Conservation (phyloP, 2,329 filamentous ascomycete species). For the Penicillium sp. region DNA sequence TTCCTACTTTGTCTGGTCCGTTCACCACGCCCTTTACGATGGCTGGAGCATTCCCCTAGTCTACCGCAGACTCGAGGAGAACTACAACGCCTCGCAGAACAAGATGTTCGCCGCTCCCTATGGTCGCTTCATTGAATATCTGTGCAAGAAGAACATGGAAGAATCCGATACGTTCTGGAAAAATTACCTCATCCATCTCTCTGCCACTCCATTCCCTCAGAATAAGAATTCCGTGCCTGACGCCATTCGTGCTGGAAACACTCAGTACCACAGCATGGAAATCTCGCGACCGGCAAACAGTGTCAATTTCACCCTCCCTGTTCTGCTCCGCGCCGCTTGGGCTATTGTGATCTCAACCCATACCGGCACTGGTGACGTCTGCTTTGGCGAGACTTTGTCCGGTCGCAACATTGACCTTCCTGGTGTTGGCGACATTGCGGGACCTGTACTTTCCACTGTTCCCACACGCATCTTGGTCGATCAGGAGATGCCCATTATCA, state of each 20-base stretch:
- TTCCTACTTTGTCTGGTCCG: conserved; percentile 51
- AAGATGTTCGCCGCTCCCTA: conserved; percentile 26
- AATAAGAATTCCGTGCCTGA: conserved; percentile 25
- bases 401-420: conserved; percentile 56
- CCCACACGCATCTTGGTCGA: conserved; percentile 46
- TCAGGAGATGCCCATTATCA: conserved; percentile 37
- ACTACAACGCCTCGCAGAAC: conserved; percentile 28
- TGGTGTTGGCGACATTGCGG: conserved; percentile 53
- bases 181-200: conserved; percentile 31
- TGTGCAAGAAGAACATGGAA: conserved; percentile 29
- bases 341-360: conserved; percentile 53
- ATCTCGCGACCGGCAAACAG: conserved; percentile 22
- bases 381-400: conserved; percentile 58
- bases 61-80: conserved; percentile 40
- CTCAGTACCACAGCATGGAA: conserved; percentile 26
- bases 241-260: conserved; percentile 29
- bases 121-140: conserved; percentile 35
- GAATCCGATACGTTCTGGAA: conserved; percentile 39
- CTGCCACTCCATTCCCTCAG: conserved; percentile 32
- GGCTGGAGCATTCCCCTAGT: conserved; percentile 49
- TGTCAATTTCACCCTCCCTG: conserved; percentile 48
- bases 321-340: conserved; percentile 56
- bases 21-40: conserved; percentile 58
- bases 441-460: conserved; percentile 42
- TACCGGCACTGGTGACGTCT: conserved; percentile 51